Conservation (phyloP, 202 grass and related monocot genomes). For the Zizania palustris region DNA sequence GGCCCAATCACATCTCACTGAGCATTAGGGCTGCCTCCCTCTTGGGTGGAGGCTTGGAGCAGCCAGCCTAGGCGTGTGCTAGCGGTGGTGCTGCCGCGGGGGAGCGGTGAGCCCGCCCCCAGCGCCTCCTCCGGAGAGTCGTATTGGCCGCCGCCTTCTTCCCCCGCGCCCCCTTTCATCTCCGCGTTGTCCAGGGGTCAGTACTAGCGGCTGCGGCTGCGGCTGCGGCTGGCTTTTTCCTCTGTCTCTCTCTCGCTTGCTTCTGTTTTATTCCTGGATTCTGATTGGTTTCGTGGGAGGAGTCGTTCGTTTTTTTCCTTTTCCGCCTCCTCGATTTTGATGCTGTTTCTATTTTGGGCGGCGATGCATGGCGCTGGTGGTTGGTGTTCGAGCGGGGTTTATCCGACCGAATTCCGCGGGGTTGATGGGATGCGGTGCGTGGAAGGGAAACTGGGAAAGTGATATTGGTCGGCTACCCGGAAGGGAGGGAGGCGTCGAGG, state of each 20-base stretch:
- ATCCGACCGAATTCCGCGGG: conserved; percentile 33
- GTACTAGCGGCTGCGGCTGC: not conserved
- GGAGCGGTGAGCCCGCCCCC: not conserved
- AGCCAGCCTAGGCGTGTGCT: not conserved
- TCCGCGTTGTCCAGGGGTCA: conserved; percentile 40
- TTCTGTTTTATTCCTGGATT: conserved; percentile 15
- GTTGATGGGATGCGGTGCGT: not conserved
- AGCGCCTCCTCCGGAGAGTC: conserved; percentile 14
- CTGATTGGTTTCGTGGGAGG: conserved; percentile 31
- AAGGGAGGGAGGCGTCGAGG: not conserved
- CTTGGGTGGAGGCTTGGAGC: not conserved
- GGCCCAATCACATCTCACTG: not conserved
- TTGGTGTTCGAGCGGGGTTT: conserved; percentile 23
- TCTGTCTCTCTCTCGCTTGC: not conserved
- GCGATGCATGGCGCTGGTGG: not conserved
- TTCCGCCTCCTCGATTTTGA: conserved; percentile 39
- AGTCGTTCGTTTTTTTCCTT: not conserved
- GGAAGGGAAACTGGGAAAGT: not conserved
- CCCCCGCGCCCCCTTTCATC: conserved; percentile 1
- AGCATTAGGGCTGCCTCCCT: not conserved
- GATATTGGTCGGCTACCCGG: conserved; percentile 9
- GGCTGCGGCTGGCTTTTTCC: not conserved
- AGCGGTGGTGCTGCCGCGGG: not conserved
- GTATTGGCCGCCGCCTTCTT: conserved; percentile 54
- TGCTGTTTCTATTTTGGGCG: conserved; percentile 45